Base-by-base conservation (phyloP, 164 flowering plant species). In the Vitis amurensis region DNA sequence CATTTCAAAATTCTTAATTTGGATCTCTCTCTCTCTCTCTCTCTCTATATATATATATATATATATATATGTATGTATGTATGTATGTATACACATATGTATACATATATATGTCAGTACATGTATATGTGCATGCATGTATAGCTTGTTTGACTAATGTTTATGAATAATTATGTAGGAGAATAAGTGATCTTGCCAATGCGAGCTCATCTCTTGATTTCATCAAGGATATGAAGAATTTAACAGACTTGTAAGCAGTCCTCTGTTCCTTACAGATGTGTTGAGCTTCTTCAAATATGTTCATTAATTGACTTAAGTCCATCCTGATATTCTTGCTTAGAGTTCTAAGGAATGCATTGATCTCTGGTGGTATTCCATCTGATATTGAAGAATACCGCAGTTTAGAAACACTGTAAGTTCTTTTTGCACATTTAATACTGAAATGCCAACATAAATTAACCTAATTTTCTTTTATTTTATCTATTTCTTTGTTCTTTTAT, bases 341-440 rank as follows among this genome's bases (percentile, higher is more conserved):
- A 56, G 50, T 69, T 14, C 55, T 81, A 55, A 76, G 83, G 61
- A 82, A 78, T 37, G 74, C 68, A 49, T 49, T 68, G 63, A 72
- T 84, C 19, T 69, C 74, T 74, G 82, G 74, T 50, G 44, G 14
- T 70, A 80, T 84, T 69, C 85, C 87, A 60, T 67, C 77, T 44
- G 17, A 59, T 53, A 67, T 84, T 47, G 81, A 75, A 61, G 73
- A 74, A 49, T 63, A 44, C 51, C 55, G 59, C 59, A 16, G 48
- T 58, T 68, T 84, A 57, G 31, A 31, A 55, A 72, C n/a, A 9
- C 71, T 84, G 85, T 84, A 71, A 78, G 87, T 70, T 66, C 17
- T 7, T 19, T 16, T 31, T 31, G 44, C 44, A 31, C 44, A 31
- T 31, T 31, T 31, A 31, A 31, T 0, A 31, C 44, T 31, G 44